These are phyloP conservation scores for Phylloporus sp. DNA, from an alignment of 768 basidiomycete genomes.

Conservation along the genomic window DNA sequence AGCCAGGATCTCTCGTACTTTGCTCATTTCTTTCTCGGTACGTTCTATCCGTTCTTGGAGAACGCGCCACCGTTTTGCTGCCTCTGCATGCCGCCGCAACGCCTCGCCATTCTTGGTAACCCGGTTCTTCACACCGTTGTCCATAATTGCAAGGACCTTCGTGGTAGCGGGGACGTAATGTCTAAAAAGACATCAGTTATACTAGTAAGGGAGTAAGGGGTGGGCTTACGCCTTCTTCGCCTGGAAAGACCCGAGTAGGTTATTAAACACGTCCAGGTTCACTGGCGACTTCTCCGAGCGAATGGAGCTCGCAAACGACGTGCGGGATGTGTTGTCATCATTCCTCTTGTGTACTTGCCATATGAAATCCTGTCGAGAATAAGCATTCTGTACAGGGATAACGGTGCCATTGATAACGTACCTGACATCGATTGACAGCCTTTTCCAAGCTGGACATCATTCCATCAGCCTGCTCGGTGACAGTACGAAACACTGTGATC, in stretches of 20 bases:
- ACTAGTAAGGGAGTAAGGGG: slow-evolving; percentile 3
- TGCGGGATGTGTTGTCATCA: slow-evolving; percentile 40
- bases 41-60: slow-evolving; percentile 75
- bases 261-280: slow-evolving; percentile 59
- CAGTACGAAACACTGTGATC: slow-evolving; percentile 91
- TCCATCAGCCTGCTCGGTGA: slow-evolving; percentile 91
- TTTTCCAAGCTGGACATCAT: slow-evolving; percentile 98
- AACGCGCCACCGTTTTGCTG: slow-evolving; percentile 79
- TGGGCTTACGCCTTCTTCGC: slow-evolving; percentile 81
- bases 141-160: slow-evolving; percentile 89
- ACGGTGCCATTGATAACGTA: slow-evolving; percentile 34
- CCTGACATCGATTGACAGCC: slow-evolving; percentile 86
- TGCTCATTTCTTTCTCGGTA: slow-evolving; percentile 82
- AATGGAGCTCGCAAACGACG: slow-evolving; percentile 44
- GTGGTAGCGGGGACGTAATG: slow-evolving; percentile 94
- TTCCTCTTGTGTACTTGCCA: slow-evolving; percentile 70
- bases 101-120: slow-evolving; percentile 98
- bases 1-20: slow-evolving; percentile 55
- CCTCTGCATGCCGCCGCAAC: slow-evolving; percentile 83
- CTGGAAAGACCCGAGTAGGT: slow-evolving; percentile 71
- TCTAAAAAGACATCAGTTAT: slow-evolving; percentile 38
- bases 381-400: not conserved
- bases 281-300: slow-evolving; percentile 49
- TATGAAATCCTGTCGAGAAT: slow-evolving; percentile 66
- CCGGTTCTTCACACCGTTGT: slow-evolving; percentile 89